Evolutionary conservation across 495 filamentous ascomycete genomes (phyloP).

Genomic region (Platismatia glauca): DNA sequence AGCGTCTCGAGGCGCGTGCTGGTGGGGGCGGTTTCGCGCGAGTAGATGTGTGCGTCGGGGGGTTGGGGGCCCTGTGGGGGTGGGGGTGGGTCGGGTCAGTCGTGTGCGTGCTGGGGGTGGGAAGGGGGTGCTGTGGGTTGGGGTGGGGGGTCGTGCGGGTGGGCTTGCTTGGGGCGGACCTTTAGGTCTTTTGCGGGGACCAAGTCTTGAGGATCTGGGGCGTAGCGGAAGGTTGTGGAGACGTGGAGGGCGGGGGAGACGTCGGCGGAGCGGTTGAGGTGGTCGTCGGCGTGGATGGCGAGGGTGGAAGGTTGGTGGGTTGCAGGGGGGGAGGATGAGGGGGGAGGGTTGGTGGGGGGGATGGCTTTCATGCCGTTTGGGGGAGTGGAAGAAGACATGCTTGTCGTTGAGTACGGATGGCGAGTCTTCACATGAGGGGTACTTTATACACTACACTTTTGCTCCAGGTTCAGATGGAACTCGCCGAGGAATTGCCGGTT

Average conservation of each 20-base stretch:
- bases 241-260: conserved; percentile 82
- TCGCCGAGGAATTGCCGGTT: background rate
- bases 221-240: conserved; percentile 81
- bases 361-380: background rate
- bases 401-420: background rate
- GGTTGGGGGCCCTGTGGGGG: conserved; percentile 8
- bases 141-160: too few species aligned
- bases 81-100: background rate
- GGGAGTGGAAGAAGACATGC: background rate
- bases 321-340: background rate
- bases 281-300: conserved; percentile 82
- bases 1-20: conserved; percentile 75
- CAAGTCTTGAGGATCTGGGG: conserved; percentile 54
- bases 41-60: conserved; percentile 56
- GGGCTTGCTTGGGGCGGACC: too few species aligned
- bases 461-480: background rate
- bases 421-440: background rate
- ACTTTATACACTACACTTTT: background rate
- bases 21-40: conserved; percentile 64
- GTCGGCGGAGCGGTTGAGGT: conserved; percentile 58
- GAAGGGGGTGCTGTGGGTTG: background rate
- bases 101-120: background rate
- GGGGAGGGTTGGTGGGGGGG: background rate
- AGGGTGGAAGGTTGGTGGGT: conserved; percentile 45
- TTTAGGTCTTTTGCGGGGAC: conserved; percentile 34